These are phyloP conservation scores for Hypoxylon sp. DNA, from an alignment of 2,329 filamentous ascomycete genomes.

Conservation along the genomic window DNA sequence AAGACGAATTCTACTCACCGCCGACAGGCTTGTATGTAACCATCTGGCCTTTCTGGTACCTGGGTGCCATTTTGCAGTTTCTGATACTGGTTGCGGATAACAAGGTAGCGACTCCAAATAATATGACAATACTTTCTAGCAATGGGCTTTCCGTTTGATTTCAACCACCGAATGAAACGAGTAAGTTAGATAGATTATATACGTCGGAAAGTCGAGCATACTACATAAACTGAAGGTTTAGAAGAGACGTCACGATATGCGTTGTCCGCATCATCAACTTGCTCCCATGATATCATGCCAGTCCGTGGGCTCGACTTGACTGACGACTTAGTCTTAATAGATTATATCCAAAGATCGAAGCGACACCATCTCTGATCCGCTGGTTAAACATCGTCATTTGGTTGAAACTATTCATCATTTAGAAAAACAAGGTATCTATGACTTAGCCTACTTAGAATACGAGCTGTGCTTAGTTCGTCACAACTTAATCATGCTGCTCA, in stretches of 20 bases:
- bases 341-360: neutral
- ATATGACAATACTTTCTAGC: neutral
- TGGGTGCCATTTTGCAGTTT: constrained; percentile 39
- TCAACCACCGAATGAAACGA: too few relatives aligned
- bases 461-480: neutral
- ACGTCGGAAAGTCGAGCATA: neutral
- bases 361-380: constrained; percentile 8
- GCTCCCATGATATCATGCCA: constrained; percentile 34
- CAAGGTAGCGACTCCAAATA: neutral
- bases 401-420: constrained; percentile 20
- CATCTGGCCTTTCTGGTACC: constrained; percentile 43
- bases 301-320: constrained; percentile 18
- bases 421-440: neutral
- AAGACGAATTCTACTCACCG: constrained; percentile 16
- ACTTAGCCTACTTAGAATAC: neutral
- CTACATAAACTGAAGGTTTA: constrained; percentile 15
- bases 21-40: constrained; percentile 43
- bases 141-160: neutral
- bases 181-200: constrained; percentile 23
- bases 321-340: neutral
- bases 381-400: constrained; percentile 15
- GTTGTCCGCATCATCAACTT: constrained; percentile 35
- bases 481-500: neutral
- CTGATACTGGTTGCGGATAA: neutral
- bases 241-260: constrained; percentile 32